Base-by-base conservation (phyloP, 2,329 filamentous ascomycete species). In the Claviceps sp. region DNA sequence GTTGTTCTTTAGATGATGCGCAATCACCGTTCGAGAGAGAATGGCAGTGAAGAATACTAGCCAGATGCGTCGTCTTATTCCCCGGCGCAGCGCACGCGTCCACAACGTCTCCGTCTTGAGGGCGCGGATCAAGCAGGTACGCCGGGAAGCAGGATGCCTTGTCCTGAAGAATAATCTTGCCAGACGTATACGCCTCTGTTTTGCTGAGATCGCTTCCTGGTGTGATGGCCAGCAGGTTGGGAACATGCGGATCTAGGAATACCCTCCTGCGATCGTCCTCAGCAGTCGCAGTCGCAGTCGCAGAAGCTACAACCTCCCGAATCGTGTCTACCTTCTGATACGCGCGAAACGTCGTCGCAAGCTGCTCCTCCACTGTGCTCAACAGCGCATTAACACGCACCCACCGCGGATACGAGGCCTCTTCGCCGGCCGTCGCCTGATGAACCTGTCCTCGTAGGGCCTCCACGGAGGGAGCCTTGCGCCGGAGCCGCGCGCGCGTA, bases 111-210 rank as follows among this genome's bases (percentile, higher is more conserved):
- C 88, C 88, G 57, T 84, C 79, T 53, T 78, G 72, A 8, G 79
- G 70, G 0, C 70, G 70, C 0, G 85, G 81, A 49, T 95, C 76
- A 0, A 98, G 72, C 2, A 98, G 73, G 63, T 93, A 93, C 0
- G 91, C 93, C 0, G 93, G 93, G 62, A 98, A 96, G 63, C 93
- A 98, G 0, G 90, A 96, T 0, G 93, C 91, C 67, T 96, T 97
- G 63, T 97, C 93, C 65, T 98, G 93, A 24, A 97, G 72, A 54
- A 97, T 95, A 50, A 97, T 79, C 47, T 82, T 77, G 1, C 91
- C 91, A 1, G 77, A 72, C 14, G 72, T 76, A 66, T 97, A 97
- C 0, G 89, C 85, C 14, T 77, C 68, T 7, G 81, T 84, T 55
- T 82, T 85, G 20, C 81, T 84, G 44, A 96, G 72, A 61, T 95